Evolutionary conservation across 225 moss, liverwort and hornwort species (phyloP), one percentile per base, ranked within the genome.

Genomic region (Physcomitrellopsis africana): DNA sequence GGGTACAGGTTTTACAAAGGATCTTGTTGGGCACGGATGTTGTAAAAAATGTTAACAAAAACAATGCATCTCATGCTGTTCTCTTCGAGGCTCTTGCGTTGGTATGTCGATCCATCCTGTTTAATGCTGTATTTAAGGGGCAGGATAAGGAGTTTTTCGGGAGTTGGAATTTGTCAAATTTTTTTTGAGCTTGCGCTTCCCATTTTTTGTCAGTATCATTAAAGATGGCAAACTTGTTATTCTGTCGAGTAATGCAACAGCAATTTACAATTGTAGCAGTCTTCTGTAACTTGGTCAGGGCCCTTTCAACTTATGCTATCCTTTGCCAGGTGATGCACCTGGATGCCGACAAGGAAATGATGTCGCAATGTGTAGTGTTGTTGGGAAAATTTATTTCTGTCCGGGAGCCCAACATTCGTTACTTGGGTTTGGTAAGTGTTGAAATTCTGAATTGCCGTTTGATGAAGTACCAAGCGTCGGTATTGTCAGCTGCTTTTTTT

Each of bases 21-120:
- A 83, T 94, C 10, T 78, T 96, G 84, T 79, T 96, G 89, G 94
- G 94, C 41, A 96, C 94, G 66, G 96, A 96, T 77, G 96, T 94
- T 29, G 96, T 94, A 53, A 96, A 96, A 81, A 96, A 94, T 69
- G 96, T 96, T 61, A 96, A 96, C 83, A 96, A 96, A 81, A 96
- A 96, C 61, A 96, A 96, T 89, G 92, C 96, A 53, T 96, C 96
- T 61, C 96, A 96, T 86, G 96, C 96, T 69, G 96, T 96, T 70
- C 91, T 96, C 48, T 96, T 96, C 81, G 96, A 96, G 79, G 94
- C 94, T 22, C 92, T 96, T 77, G 91, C 96, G 11, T 77, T 96
- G 92, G 94, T 96, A 90, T 29, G 72, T 76, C 63, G 37, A 41
- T 56, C 72, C 57, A 51, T 73, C 63, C 42, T 68, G 49, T 48